Base-by-base conservation (phyloP, 2,329 filamentous ascomycete species). In the Aureobasidium sp. region DNA sequence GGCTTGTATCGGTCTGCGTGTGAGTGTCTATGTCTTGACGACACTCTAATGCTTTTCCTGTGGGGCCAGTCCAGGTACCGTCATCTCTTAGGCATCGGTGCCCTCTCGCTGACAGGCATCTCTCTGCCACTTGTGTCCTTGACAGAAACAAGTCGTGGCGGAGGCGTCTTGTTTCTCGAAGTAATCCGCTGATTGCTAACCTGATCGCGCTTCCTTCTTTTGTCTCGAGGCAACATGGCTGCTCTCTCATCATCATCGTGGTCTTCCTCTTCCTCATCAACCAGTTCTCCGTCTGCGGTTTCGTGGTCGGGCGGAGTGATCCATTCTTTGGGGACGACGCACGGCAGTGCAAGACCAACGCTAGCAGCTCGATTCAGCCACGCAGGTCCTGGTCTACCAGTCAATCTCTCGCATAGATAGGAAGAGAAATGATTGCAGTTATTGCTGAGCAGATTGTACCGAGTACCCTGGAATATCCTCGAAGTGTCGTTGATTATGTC, bases 351-450 rank as follows among this genome's bases (percentile, higher is more conserved):
- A 57, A 92, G 82, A 42, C 90, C 90, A 65, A 95, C 90, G 67
- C 84, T 87, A n/a, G 90, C 90, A 1, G 90, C 90, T 61, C 90
- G 84, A 70, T 95, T 95, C 60, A 95, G 77, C 88, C 90, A 95
- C 20, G 74, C 76, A 0, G 90, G 90, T 0, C 88, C 88, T 0
- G 85, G 78, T 50, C 84, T 82, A 6, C 86, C 84, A 1, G 89
- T 93, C 61, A 95, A 80, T 67, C 83, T 84, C 71, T 87, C 80
- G 74, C 88, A 91, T 20, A 95, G 81, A 68, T 88, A 85, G 23
- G 85, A 85, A 2, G 90, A 93, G 72, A 95, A 95, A 73, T 95
- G 90, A 73, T 95, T 95, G 81, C 90, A 95, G 74, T 95, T 95
- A 68, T 86, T 86, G 23, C 87, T 91, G 48, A 95, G 80, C 15